Conservation (phyloP, 352 stramenopile species). For the Globisporangium okanoganense region DNA sequence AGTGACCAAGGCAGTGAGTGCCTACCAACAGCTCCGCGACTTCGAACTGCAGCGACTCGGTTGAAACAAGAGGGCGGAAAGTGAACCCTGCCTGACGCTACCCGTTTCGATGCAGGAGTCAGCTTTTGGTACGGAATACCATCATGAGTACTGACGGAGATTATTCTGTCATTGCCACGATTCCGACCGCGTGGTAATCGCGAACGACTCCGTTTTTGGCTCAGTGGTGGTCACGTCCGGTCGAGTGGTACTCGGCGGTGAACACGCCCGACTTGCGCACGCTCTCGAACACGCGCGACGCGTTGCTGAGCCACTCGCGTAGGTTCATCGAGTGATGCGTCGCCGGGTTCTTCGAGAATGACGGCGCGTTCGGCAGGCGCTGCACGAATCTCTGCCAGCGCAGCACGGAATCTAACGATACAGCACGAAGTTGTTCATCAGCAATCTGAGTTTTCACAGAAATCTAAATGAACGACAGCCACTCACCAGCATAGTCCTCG, state of each 20-base stretch:
- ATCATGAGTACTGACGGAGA: too few species aligned
- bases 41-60: too few species aligned
- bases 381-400: conserved; percentile 17
- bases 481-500: conserved; percentile 31
- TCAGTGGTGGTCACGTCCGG: conserved; percentile 37
- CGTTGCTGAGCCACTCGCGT: conserved; percentile 77
- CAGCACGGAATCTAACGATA: conserved; percentile 2
- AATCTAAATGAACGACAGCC: conserved; percentile 20
- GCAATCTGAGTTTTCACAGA: conserved; percentile 4
- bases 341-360: conserved; percentile 16
- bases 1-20: not conserved
- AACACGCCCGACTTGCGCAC: conserved; percentile 63
- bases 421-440: not conserved
- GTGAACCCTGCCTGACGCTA: too few species aligned
- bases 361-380: conserved; percentile 15
- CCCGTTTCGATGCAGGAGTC: too few species aligned
- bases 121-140: too few species aligned
- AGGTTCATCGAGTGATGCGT: conserved; percentile 32
- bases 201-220: not conserved
- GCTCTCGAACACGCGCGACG: conserved; percentile 61
- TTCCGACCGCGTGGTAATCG: not conserved
- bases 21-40: too few species aligned
- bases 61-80: too few species aligned
- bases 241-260: conserved; percentile 40
- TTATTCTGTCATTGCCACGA: too few species aligned